phyloP scores from a whole-genome alignment of 2,329 filamentous ascomycete species.

The Curvularia lunata region DNA sequence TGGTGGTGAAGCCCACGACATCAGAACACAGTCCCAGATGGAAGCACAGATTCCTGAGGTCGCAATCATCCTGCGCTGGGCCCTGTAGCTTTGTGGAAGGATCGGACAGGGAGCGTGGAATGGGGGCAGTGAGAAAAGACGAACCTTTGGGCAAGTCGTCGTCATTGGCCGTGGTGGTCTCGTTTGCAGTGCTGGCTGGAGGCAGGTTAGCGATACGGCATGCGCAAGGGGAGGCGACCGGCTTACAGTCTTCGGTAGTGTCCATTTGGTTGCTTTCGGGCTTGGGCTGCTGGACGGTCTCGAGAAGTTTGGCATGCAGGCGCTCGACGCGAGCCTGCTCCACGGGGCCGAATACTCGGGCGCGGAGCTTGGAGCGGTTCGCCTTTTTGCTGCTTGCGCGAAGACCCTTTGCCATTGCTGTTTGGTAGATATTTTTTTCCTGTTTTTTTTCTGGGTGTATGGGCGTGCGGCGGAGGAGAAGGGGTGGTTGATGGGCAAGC shows the following conservation, averaged over 20 bases:
- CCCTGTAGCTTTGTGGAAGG: constrained; percentile 16
- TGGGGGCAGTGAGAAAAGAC: constrained; percentile 39
- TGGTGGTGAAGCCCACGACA: constrained; percentile 47
- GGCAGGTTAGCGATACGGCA: constrained; percentile 4
- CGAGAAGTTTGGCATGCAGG: constrained; percentile 83
- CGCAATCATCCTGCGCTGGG: constrained; percentile 23
- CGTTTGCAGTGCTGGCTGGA: constrained; percentile 19
- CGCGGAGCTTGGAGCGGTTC: constrained; percentile 82
- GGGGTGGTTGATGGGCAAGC: not conserved
- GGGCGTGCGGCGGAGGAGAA: not conserved
- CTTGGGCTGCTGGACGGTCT: constrained; percentile 78
- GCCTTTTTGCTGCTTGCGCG: constrained; percentile 79
- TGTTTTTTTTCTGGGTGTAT: not conserved
- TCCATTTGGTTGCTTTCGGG: constrained; percentile 59
- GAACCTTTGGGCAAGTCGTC: constrained; percentile 42
- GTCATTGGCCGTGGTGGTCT: constrained; percentile 31
- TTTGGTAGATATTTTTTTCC: not conserved
- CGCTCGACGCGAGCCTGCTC: constrained; percentile 81
- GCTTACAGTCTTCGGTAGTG: constrained; percentile 52
- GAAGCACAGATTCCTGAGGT: constrained; percentile 46
- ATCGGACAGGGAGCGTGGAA: constrained; percentile 35
- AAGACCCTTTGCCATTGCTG: constrained; percentile 83
- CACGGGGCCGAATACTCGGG: constrained; percentile 81
- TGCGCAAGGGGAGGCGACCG: not conserved
- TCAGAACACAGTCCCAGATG: constrained; percentile 49